Percentiles rank a stretch among this genome's conserved stretches.
Evolutionary conservation across 768 basidiomycete species (phyloP).

Genomic region (Postia placenta): DNA sequence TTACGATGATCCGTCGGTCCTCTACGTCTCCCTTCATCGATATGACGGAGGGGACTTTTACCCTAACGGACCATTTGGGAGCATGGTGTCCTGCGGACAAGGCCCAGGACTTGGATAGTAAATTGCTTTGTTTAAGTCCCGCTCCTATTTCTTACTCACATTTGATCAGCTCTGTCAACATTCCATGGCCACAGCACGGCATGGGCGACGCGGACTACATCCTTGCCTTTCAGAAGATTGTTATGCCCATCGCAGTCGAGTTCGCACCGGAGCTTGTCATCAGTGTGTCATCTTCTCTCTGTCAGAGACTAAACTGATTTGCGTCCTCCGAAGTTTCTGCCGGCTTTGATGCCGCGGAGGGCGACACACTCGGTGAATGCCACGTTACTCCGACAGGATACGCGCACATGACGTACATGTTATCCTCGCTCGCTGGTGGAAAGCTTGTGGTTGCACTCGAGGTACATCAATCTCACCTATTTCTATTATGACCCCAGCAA

Average conservation of each 20-base stretch:
- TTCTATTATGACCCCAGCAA: neutral
- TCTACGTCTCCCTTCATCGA: constrained; percentile 93
- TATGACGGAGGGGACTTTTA: constrained; percentile 92
- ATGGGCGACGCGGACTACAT: constrained; percentile 97
- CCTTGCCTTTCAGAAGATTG: constrained; percentile 89
- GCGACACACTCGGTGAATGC: constrained; percentile 90
- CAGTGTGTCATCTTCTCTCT: constrained; percentile 45
- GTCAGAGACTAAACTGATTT: too few species aligned
- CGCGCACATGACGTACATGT: constrained; percentile 98
- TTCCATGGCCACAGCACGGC: constrained; percentile 86
- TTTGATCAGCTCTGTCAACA: constrained; percentile 75
- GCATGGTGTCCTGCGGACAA: constrained; percentile 79
- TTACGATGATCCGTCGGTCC: constrained; percentile 83
- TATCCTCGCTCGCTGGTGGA: constrained; percentile 81
- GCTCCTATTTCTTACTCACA: neutral
- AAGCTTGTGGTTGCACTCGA: constrained; percentile 91
- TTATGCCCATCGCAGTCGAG: constrained; percentile 97
- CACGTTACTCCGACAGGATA: constrained; percentile 88
- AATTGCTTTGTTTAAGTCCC: constrained; percentile 22
- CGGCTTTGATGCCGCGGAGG: constrained; percentile 94
- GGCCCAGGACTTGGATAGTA: constrained; percentile 84
- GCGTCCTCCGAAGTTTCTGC: constrained; percentile 99
- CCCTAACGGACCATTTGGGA: constrained; percentile 88
- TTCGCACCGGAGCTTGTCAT: constrained; percentile 95
- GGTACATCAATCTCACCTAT: constrained; percentile 37